These are phyloP conservation scores for Pythium phragmiticola DNA, from an alignment of 352 stramenopile genomes.

Conservation along the genomic window DNA sequence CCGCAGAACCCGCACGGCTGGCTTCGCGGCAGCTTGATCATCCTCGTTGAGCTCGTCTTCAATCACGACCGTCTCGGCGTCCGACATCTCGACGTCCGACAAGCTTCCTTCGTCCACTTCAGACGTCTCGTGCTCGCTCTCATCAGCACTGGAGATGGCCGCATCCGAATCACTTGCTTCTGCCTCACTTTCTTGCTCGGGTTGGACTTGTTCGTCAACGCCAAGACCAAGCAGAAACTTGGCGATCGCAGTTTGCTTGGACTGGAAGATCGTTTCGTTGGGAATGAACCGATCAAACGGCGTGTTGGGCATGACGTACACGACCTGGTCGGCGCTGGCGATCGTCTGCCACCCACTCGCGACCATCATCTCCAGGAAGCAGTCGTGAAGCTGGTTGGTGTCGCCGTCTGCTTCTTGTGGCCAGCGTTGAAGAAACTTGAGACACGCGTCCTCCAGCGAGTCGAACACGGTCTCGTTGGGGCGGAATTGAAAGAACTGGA, in stretches of 20 bases:
- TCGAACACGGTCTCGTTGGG: constrained; percentile 83
- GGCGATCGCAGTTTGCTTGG: constrained; percentile 54
- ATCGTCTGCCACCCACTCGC: constrained; percentile 61
- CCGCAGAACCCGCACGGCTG: not conserved
- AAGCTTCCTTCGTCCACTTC: constrained; percentile 5
- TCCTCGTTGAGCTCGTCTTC: not conserved
- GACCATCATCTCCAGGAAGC: constrained; percentile 62
- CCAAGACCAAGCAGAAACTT: constrained; percentile 42
- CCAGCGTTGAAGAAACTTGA: constrained; percentile 48
- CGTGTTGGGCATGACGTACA: constrained; percentile 66
- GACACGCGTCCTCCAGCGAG: constrained; percentile 56
- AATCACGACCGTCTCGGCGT: constrained; percentile 14
- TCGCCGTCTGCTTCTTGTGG: constrained; percentile 17
- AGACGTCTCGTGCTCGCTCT: not conserved
- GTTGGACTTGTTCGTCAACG: not conserved
- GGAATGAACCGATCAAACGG: constrained; percentile 66
- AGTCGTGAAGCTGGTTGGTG: constrained; percentile 32
- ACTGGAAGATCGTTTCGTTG: constrained; percentile 75
- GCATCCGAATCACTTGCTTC: constrained; percentile 6
- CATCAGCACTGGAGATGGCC: not conserved
- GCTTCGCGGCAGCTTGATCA: not conserved
- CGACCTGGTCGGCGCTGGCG: constrained; percentile 41
- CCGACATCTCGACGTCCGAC: constrained; percentile 29
- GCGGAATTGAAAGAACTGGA: constrained; percentile 64
- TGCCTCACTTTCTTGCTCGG: not conserved